Conservation (phyloP, 495 filamentous ascomycete genomes). For the Podospora pseudocomata region DNA sequence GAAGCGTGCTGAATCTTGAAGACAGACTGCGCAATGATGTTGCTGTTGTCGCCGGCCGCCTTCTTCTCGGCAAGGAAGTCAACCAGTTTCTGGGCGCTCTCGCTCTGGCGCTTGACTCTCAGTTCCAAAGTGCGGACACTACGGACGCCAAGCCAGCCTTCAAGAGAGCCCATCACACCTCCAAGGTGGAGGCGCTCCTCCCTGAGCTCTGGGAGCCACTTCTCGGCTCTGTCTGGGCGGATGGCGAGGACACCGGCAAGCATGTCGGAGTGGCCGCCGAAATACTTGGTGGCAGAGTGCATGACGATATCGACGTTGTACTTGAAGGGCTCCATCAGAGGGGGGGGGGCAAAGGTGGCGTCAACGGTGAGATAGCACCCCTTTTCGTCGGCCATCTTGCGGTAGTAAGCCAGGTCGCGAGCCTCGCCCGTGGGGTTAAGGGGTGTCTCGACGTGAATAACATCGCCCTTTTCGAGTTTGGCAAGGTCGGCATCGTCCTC, state of each 20-base stretch:
- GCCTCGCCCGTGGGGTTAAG: constrained; percentile 85
- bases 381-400: constrained; percentile 62
- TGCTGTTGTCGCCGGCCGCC: constrained; percentile 26
- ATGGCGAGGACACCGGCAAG: constrained; percentile 79
- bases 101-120: constrained; percentile 69
- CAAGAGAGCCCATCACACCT: constrained; percentile 81
- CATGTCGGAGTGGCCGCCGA: constrained; percentile 90
- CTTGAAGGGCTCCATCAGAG: constrained; percentile 77
- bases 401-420: constrained; percentile 63
- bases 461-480: constrained; percentile 64
- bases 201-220: constrained; percentile 54
- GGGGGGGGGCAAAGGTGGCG: constrained; percentile 88
- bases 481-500: constrained; percentile 42
- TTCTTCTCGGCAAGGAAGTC: constrained; percentile 58
- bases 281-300: constrained; percentile 92
- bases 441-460: constrained; percentile 89
- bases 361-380: constrained; percentile 83
- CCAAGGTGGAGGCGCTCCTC: constrained; percentile 72
- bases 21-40: constrained; percentile 51
- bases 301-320: constrained; percentile 80
- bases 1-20: constrained; percentile 68
- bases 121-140: constrained; percentile 84
- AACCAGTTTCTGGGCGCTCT: constrained; percentile 64
- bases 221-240: constrained; percentile 37
- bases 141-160: constrained; percentile 86